These are phyloP conservation scores for Cyclostephanos tholiformis DNA, from an alignment of 108 stramenopile species.

Conservation along the genomic window DNA sequence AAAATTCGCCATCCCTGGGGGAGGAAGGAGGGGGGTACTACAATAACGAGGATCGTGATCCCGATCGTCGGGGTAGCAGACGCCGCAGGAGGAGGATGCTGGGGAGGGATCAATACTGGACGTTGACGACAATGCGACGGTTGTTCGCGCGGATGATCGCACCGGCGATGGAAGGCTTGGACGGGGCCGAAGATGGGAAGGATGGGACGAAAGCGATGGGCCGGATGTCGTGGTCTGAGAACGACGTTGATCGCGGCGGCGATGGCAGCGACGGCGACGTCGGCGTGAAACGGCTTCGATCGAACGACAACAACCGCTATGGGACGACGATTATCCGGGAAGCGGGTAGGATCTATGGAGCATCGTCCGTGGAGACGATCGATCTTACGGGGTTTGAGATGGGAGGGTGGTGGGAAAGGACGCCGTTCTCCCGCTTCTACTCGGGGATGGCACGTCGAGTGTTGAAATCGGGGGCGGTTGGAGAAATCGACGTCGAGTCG, in stretches of 20 bases:
- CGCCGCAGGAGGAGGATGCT: slow-evolving; percentile 23
- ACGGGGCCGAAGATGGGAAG: background rate
- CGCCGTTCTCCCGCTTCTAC: background rate
- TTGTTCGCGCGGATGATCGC: background rate
- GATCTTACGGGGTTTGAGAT: background rate
- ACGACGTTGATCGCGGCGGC: background rate
- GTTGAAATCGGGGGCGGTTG: slow-evolving; percentile 6
- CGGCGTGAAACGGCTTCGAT: background rate
- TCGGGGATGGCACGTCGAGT: background rate
- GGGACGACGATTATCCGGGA: no score
- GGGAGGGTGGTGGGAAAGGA: background rate
- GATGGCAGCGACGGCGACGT: background rate
- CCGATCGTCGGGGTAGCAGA: background rate
- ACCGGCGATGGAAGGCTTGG: background rate
- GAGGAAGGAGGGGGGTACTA: no score
- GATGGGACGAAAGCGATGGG: background rate
- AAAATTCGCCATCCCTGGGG: no score
- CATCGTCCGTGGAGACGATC: background rate
- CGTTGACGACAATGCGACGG: background rate
- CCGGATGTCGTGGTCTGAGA: background rate
- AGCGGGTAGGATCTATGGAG: background rate
- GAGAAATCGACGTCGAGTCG: slow-evolving; percentile 5
- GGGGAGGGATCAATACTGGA: slow-evolving; percentile 28
- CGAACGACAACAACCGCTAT: no score
- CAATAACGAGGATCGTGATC: background rate